phyloP scores from a whole-genome alignment of 768 basidiomycete genomes.

The Lactarius hengduanensis region DNA sequence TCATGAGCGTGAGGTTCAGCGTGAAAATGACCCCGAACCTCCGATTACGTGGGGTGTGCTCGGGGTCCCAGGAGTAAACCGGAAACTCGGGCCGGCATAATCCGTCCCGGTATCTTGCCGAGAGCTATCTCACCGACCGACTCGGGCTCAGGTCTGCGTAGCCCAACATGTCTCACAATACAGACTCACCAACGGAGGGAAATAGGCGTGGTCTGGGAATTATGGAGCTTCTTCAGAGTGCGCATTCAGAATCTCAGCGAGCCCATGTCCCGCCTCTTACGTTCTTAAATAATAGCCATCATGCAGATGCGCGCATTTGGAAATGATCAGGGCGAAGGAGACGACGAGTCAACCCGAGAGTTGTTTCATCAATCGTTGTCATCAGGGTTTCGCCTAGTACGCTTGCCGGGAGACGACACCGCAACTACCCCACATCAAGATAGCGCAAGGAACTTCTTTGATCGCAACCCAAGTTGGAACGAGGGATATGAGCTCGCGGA shows the following conservation, averaged over 20 bases:
- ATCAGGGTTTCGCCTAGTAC: conserved; percentile 13
- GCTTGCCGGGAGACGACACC: not conserved
- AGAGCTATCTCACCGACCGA: too few species aligned
- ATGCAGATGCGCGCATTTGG: conserved; percentile 7
- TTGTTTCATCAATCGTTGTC: conserved; percentile 15
- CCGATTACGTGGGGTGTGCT: not conserved
- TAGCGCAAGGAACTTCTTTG: not conserved
- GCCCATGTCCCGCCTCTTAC: too few species aligned
- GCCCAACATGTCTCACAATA: conserved; percentile 6
- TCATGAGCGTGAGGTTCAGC: conserved; percentile 25
- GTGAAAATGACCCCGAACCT: conserved; percentile 36
- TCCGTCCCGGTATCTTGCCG: not conserved
- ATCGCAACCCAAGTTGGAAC: conserved; percentile 33
- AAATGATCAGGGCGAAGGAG: not conserved
- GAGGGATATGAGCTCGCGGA: conserved; percentile 37
- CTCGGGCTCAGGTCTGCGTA: too few species aligned
- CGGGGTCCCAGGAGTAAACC: not conserved
- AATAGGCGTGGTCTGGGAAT: not conserved
- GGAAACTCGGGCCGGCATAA: not conserved
- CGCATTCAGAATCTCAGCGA: conserved; percentile 7
- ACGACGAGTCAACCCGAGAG: not conserved
- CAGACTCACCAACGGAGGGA: conserved; percentile 2
- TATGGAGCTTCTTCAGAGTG: conserved; percentile 15
- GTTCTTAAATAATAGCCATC: conserved; percentile 12
- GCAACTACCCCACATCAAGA: not conserved